These are phyloP conservation scores for Galerina marginata DNA, from an alignment of 768 basidiomycete species.

Conservation along the genomic window DNA sequence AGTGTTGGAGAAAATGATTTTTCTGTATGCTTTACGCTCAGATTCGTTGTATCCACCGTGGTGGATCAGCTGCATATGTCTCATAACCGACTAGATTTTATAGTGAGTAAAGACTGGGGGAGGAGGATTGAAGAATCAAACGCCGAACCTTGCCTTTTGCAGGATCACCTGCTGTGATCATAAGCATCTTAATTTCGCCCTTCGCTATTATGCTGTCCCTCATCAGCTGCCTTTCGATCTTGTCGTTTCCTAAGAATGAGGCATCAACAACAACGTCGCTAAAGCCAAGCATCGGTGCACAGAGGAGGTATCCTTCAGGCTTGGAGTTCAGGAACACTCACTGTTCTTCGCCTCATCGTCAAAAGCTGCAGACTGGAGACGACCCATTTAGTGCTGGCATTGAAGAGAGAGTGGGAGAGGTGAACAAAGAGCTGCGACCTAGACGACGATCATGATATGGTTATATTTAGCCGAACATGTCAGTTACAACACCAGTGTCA, in stretches of 20 bases:
- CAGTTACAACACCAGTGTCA: too few species aligned
- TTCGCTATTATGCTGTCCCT: conserved; percentile 85
- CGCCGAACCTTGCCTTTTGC: conserved; percentile 68
- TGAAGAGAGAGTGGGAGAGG: too few species aligned
- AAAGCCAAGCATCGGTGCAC: too few species aligned
- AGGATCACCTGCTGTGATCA: conserved; percentile 95
- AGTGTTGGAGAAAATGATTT: conserved; percentile 93
- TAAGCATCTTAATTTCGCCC: conserved; percentile 95
- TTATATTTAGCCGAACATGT: too few species aligned
- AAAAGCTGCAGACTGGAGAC: too few species aligned
- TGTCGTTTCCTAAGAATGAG: background rate
- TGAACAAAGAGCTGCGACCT: too few species aligned
- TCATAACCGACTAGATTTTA: conserved; percentile 74
- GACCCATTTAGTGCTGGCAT: too few species aligned
- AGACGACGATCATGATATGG: too few species aligned
- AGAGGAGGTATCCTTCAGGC: too few species aligned
- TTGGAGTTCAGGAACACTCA: too few species aligned
- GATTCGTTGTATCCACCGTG: conserved; percentile 86
- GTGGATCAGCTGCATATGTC: conserved; percentile 97
- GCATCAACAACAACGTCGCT: too few species aligned
- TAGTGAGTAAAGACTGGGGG: background rate
- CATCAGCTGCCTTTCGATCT: conserved; percentile 80
- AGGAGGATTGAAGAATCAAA: background rate
- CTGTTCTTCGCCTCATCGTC: too few species aligned
- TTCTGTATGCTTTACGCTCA: conserved; percentile 92